A percentile compares a stretch with the other conserved stretches of the same genome.
Evolutionary conservation across 2,329 filamentous ascomycete genomes (phyloP).

Genomic region (Fusarium sp.): DNA sequence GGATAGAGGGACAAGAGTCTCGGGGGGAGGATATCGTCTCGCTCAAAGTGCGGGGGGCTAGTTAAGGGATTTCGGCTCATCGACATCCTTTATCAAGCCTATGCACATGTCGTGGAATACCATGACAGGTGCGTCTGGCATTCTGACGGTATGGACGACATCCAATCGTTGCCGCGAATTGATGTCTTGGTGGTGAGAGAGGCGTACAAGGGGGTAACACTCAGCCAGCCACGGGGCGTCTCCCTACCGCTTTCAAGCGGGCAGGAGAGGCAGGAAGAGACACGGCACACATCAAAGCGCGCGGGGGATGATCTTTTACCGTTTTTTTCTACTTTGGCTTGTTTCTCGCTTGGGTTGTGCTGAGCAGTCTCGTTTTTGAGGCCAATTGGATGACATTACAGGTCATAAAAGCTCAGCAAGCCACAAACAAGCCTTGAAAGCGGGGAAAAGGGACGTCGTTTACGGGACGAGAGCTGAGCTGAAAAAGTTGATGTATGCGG

Average conservation of each 20-base stretch:
- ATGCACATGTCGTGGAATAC: background rate
- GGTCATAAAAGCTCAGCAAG: conserved; percentile 23
- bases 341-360: background rate
- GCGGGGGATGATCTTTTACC: conserved; percentile 1
- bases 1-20: background rate
- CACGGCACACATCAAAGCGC: background rate
- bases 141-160: background rate
- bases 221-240: background rate
- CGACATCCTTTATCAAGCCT: background rate
- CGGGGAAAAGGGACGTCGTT: background rate
- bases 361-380: background rate
- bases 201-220: background rate
- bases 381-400: background rate
- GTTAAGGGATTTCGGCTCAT: background rate
- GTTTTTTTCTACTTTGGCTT: background rate
- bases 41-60: background rate
- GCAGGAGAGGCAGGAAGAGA: background rate
- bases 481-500: background rate
- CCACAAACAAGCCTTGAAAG: conserved; percentile 13
- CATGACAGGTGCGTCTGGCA: background rate
- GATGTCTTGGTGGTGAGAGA: background rate
- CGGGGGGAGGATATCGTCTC: background rate
- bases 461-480: background rate
- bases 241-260: background rate
- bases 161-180: background rate